phyloP scores from a whole-genome alignment of 1,284 basidiomycete species.

The Ustilago nuda region DNA sequence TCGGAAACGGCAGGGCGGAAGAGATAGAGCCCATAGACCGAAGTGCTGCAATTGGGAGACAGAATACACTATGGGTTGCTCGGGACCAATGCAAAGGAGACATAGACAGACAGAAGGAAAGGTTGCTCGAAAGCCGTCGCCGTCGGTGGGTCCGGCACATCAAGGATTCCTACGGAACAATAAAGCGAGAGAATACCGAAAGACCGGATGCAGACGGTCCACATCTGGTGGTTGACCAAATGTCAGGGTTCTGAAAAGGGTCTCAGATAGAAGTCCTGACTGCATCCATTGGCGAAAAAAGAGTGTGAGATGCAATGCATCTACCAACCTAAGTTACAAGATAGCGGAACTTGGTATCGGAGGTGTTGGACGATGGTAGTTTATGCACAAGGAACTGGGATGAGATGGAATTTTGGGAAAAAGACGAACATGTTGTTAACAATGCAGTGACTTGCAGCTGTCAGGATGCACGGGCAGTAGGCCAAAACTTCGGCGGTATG shows the following conservation, averaged over 20 bases:
- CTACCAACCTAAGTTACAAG: neutral
- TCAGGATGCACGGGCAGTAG: neutral
- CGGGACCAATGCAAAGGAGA: slow-evolving; percentile 13
- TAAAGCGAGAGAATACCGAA: neutral
- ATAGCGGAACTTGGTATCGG: neutral
- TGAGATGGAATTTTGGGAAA: neutral
- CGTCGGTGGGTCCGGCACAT: neutral
- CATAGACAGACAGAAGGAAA: neutral
- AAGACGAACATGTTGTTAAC: neutral
- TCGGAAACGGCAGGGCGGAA: neutral
- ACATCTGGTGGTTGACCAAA: too few relatives aligned
- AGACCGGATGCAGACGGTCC: neutral
- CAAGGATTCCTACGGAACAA: neutral
- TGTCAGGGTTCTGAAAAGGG: neutral
- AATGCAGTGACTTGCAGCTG: neutral
- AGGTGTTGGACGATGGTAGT: slow-evolving; percentile 1
- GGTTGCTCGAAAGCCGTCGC: neutral
- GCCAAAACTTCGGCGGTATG: neutral
- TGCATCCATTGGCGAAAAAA: neutral
- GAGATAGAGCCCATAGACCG: neutral
- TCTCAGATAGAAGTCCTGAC: neutral
- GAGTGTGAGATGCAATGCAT: neutral
- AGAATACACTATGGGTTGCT: slow-evolving; percentile 10
- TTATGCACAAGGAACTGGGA: neutral
- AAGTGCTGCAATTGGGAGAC: neutral